These are phyloP conservation scores for Cucurbitaria berberidis DNA, from an alignment of 2,329 filamentous ascomycete genomes.

Conservation along the genomic window DNA sequence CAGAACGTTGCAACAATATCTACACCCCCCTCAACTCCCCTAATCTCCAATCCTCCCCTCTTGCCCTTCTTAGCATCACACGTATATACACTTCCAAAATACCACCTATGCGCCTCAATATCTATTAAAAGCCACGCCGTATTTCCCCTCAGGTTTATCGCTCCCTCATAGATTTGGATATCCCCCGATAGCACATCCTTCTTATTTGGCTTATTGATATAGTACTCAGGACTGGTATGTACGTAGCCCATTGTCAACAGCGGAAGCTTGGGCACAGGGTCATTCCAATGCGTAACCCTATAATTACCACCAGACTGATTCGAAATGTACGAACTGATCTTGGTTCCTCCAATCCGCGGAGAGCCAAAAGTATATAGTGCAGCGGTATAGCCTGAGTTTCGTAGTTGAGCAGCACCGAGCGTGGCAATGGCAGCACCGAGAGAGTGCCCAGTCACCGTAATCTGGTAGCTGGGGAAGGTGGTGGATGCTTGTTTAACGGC, in stretches of 20 bases:
- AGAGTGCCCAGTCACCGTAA: constrained; percentile 71
- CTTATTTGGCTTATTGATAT: constrained; percentile 37
- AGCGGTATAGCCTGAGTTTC: constrained; percentile 29
- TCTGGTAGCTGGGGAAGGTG: constrained; percentile 59
- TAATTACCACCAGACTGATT: constrained; percentile 61
- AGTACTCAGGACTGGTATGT: constrained; percentile 74
- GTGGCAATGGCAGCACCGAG: constrained; percentile 71
- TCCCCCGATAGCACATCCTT: constrained; percentile 26
- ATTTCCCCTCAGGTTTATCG: constrained; percentile 38
- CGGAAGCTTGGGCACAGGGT: constrained; percentile 72
- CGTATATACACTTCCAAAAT: constrained; percentile 33
- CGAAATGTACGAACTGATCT: constrained; percentile 63
- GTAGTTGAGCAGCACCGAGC: constrained; percentile 61
- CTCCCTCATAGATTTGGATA: constrained; percentile 31
- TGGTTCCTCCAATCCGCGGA: constrained; percentile 69
- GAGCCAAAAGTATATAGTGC: constrained; percentile 66
- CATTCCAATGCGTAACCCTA: constrained; percentile 71
- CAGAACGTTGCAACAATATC: constrained; percentile 23
- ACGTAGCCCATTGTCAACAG: constrained; percentile 65
- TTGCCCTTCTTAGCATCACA: constrained; percentile 25
- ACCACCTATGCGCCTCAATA: constrained; percentile 46
- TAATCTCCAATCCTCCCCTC: constrained; percentile 13
- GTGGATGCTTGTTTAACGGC: constrained; percentile 54
- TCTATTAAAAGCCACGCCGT: constrained; percentile 35
- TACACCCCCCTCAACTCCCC: constrained; percentile 10